Evolutionary conservation across 805 yeast species (phyloP), one percentile per base, ranked within the genome.

Genomic region (Candida insectorum): DNA sequence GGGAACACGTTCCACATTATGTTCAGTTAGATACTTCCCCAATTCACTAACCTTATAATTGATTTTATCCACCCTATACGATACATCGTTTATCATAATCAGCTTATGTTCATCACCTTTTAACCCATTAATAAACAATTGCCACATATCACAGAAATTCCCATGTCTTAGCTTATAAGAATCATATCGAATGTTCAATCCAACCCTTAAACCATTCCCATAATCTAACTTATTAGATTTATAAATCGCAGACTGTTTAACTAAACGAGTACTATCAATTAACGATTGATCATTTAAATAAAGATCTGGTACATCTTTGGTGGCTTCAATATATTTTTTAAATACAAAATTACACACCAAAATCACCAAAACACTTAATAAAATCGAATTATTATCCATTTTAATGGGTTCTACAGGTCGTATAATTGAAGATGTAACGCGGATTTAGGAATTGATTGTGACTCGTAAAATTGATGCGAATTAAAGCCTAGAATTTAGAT

Each of bases 151-250:
- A 41, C 74, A 71, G 37, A 86, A 52, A 44, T 76, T 79, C 3
- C 96, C 96, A 52, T 84, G 81, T 45, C 95, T 66, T 15, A 82
- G 51, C 42, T 73, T 74, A 52, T 81, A 83, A 22, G 75, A 79
- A 16, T 73, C 66, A 38, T 66, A 67, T 26, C 85, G 69, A 16
- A 88, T 71, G 28, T 77, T 75, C 35, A 85, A 58, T 0, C 94
- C 94, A 2, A 84, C 72, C 15, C 81, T 67, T 36, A 88, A 64
- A 0, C 85, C 81, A 38, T 75, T 53, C 4, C 86, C 85, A 51
- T 76, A 79, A 15, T 89, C 93, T 20, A 84, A 76, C 44, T 82
- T 78, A 28, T 77, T 77, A 31, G 87, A 81, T 42, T 93, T 71
- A 55, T 84, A 80, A 8, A 84, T 65, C 0, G 95, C 89, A 11